Evolutionary conservation across 352 stramenopile species (phyloP).

Genomic region (Phytophthora pisi): DNA sequence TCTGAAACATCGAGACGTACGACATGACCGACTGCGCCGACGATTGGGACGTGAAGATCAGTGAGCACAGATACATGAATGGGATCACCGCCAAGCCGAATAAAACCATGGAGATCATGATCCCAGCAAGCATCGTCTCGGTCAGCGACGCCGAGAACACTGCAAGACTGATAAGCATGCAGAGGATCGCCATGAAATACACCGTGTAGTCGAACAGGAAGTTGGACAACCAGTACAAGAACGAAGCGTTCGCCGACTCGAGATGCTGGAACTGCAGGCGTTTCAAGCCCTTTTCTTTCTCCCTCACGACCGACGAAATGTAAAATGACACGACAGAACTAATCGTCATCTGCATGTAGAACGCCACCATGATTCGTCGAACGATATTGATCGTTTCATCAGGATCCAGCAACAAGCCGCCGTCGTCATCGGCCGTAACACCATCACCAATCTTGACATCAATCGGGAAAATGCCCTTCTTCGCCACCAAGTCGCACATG

Average conservation of each 20-base stretch:
- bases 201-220: conserved; percentile 67
- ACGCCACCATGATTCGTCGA: conserved; percentile 92
- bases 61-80: conserved; percentile 67
- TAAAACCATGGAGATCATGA: conserved; percentile 39
- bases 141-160: conserved; percentile 46
- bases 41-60: conserved; percentile 78
- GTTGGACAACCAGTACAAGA: conserved; percentile 73
- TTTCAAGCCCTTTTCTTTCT: conserved; percentile 75
- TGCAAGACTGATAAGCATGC: conserved; percentile 42
- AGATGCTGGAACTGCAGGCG: conserved; percentile 77
- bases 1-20: conserved; percentile 73
- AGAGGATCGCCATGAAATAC: conserved; percentile 41
- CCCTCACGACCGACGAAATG: conserved; percentile 64
- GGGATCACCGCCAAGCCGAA: conserved; percentile 67
- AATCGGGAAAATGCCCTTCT: conserved; percentile 55
- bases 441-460: conserved; percentile 26
- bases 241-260: conserved; percentile 48
- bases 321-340: conserved; percentile 76
- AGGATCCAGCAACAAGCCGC: conserved; percentile 24
- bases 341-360: conserved; percentile 76
- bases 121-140: conserved; percentile 42
- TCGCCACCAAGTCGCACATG: conserved; percentile 57
- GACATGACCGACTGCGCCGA: conserved; percentile 83
- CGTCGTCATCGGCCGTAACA: conserved; percentile 27
- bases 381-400: conserved; percentile 44